These are phyloP conservation scores for Pythium grandisporangium DNA, from an alignment of 352 stramenopile genomes.

Conservation along the genomic window DNA sequence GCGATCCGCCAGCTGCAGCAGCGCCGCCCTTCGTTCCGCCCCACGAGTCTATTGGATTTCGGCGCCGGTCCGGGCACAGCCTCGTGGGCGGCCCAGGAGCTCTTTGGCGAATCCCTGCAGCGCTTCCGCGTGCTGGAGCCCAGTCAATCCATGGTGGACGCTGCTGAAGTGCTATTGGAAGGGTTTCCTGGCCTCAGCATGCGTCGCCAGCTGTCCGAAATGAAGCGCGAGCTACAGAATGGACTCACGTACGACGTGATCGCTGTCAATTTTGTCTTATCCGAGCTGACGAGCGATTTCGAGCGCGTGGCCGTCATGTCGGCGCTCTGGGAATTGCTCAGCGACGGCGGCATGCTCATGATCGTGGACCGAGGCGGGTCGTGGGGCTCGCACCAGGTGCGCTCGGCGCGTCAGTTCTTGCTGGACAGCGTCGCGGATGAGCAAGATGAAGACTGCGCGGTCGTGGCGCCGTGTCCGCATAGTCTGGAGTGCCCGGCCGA, in stretches of 20 bases:
- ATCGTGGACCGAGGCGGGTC: slow-evolving; percentile 73
- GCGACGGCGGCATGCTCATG: slow-evolving; percentile 62
- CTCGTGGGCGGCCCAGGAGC: slow-evolving; percentile 66
- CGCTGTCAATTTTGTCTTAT: slow-evolving; percentile 64
- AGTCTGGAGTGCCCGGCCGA: slow-evolving; percentile 61
- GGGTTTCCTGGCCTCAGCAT: slow-evolving; percentile 69
- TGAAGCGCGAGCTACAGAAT: slow-evolving; percentile 65
- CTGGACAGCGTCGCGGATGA: slow-evolving; percentile 53
- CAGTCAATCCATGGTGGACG: slow-evolving; percentile 83
- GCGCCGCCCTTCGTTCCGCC: slow-evolving; percentile 39
- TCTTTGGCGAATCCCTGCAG: slow-evolving; percentile 48
- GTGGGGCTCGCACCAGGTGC: slow-evolving; percentile 77
- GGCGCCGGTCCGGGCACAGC: slow-evolving; percentile 63
- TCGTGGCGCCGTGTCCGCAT: slow-evolving; percentile 74
- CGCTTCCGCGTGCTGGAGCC: slow-evolving; percentile 73
- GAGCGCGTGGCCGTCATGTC: slow-evolving; percentile 71
- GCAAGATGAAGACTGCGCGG: slow-evolving; percentile 18
- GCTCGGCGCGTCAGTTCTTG: slow-evolving; percentile 80
- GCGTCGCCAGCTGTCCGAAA: slow-evolving; percentile 55
- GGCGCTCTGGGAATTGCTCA: slow-evolving; percentile 71
- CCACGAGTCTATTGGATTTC: slow-evolving; percentile 69
- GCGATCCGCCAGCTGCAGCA: slow-evolving; percentile 59
- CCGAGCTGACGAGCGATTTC: slow-evolving; percentile 78
- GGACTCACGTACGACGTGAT: slow-evolving; percentile 75
- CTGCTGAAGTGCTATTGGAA: slow-evolving; percentile 55